A percentile compares a stretch with the other conserved stretches of the same genome.
These are phyloP conservation scores for Favolaschia claudopus DNA, from an alignment of 768 basidiomycete species.

Conservation along the genomic window DNA sequence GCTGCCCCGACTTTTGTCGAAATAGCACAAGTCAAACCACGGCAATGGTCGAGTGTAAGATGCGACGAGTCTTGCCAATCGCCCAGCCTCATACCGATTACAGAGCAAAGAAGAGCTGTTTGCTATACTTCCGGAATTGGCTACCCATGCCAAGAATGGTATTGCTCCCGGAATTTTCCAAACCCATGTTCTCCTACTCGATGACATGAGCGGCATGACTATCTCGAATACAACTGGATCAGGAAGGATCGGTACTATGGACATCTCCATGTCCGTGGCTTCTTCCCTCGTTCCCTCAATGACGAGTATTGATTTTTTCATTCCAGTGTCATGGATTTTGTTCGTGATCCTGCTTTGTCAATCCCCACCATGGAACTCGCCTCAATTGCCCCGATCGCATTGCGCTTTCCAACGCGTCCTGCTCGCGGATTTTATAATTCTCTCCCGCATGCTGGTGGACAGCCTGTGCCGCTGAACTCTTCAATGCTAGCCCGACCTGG, in stretches of 20 bases:
- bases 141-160: constrained; percentile 35
- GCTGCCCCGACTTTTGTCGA: not conserved
- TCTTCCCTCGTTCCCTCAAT: not conserved
- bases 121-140: constrained; percentile 39
- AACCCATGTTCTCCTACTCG: constrained; percentile 38
- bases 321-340: constrained; percentile 15
- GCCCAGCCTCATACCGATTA: not conserved
- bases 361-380: not conserved
- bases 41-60: constrained; percentile 41
- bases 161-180: constrained; percentile 36
- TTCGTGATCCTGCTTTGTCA: not conserved
- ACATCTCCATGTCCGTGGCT: constrained; percentile 22
- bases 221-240: constrained; percentile 13
- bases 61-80: not conserved
- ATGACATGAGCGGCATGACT: constrained; percentile 31
- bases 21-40: constrained; percentile 21
- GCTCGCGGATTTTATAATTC: too few relatives aligned
- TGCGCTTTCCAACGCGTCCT: not conserved
- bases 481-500: too few relatives aligned
- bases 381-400: not conserved
- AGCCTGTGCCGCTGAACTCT: too few relatives aligned
- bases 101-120: constrained; percentile 40
- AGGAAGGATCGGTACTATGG: constrained; percentile 11
- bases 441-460: too few relatives aligned
- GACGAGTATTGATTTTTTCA: not conserved